Percentiles rank a stretch among this genome's conserved stretches.
phyloP scores from a whole-genome alignment of 257 asterid genomes.

The Mitragyna speciosa region DNA sequence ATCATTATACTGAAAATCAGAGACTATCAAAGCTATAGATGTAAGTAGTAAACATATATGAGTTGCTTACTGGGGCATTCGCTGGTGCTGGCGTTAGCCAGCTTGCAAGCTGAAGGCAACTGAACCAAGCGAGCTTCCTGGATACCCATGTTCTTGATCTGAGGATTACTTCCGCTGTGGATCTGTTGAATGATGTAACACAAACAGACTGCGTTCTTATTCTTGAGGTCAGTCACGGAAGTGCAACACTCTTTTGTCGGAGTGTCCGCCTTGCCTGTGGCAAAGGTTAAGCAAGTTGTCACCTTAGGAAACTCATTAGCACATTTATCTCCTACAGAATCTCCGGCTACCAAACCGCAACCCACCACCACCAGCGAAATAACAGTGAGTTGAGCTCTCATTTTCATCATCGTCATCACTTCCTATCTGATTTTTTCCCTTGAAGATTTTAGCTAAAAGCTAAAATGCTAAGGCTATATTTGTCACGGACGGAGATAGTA shows the following conservation, averaged over 20 bases:
- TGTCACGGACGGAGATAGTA: background rate
- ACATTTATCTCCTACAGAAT: slow-evolving; percentile 11
- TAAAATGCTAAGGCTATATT: background rate
- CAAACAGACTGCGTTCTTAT: slow-evolving; percentile 58
- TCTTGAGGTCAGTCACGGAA: slow-evolving; percentile 52
- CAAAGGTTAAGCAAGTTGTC: slow-evolving; percentile 59
- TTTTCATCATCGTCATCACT: background rate
- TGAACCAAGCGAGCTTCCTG: slow-evolving; percentile 73
- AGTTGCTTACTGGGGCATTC: slow-evolving; percentile 74
- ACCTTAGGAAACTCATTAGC: slow-evolving; percentile 30
- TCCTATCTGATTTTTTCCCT: background rate
- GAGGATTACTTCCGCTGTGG: slow-evolving; percentile 59
- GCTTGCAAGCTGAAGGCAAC: slow-evolving; percentile 70
- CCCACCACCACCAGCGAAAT: background rate
- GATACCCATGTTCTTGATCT: slow-evolving; percentile 66
- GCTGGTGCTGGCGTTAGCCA: slow-evolving; percentile 50
- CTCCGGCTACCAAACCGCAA: slow-evolving; percentile 18
- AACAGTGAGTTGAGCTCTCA: background rate
- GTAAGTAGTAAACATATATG: no score
- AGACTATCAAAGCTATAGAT: background rate
- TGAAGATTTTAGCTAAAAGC: no score
- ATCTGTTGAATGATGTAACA: slow-evolving; percentile 75
- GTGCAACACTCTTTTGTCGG: slow-evolving; percentile 76
- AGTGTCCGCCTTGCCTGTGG: slow-evolving; percentile 54
- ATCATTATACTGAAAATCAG: no score